These are phyloP conservation scores for Nemania abortiva DNA, from an alignment of 2,329 filamentous ascomycete genomes.

Conservation along the genomic window DNA sequence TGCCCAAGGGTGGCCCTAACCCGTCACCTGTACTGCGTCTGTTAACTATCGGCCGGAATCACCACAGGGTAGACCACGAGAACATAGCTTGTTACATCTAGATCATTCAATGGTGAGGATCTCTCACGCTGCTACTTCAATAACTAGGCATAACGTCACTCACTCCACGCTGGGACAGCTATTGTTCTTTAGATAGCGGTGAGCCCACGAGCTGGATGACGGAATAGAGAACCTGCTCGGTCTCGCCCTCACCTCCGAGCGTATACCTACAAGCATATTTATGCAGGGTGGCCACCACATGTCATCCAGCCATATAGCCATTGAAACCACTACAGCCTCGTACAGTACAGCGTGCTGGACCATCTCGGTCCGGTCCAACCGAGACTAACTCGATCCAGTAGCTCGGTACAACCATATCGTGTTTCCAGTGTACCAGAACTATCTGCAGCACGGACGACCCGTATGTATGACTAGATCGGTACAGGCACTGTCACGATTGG, in stretches of 20 bases:
- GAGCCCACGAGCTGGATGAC: constrained; percentile 10
- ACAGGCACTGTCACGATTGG: constrained; percentile 1
- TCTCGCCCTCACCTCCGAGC: background rate
- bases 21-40: background rate
- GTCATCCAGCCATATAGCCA: background rate
- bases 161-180: background rate
- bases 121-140: no score
- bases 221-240: background rate
- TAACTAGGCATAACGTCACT: no score
- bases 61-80: no score
- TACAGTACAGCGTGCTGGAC: background rate
- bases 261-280: no score
- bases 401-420: constrained; percentile 2
- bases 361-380: constrained; percentile 36
- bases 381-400: constrained; percentile 36
- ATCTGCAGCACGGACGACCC: constrained; percentile 19
- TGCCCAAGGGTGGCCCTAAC: background rate
- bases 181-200: constrained; percentile 18
- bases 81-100: no score
- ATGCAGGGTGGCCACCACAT: no score
- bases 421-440: constrained; percentile 12
- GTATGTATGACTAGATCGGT: constrained; percentile 8
- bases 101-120: no score
- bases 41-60: no score
- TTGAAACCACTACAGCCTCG: constrained; percentile 20